Conservation (phyloP, 306 rosid species). For the Lathyrus aphaca region DNA sequence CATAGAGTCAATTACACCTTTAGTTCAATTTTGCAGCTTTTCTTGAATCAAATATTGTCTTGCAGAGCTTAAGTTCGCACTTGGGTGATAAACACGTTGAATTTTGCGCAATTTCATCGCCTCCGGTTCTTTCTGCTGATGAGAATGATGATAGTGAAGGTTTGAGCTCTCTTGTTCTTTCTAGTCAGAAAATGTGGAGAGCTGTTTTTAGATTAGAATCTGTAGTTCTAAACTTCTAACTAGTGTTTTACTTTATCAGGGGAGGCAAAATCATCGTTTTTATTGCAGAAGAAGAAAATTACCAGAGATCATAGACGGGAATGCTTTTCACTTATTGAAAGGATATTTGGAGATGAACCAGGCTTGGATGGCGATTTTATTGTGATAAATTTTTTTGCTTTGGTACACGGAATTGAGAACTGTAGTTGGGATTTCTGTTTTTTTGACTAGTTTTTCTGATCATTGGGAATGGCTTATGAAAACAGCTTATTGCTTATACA, state of each 20-base stretch:
- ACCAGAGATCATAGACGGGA: slow-evolving; percentile 58
- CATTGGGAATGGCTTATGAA: neutral
- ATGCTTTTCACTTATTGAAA: slow-evolving; percentile 63
- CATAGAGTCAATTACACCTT: slow-evolving; percentile 10
- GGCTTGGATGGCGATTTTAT: slow-evolving; percentile 69
- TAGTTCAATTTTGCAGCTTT: too few relatives aligned
- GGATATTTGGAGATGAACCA: slow-evolving; percentile 61
- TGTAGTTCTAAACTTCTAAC: slow-evolving; percentile 28
- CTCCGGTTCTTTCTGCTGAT: slow-evolving; percentile 62
- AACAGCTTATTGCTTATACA: too few relatives aligned
- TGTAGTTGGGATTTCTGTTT: slow-evolving; percentile 7
- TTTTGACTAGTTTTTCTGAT: slow-evolving; percentile 3
- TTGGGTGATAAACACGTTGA: slow-evolving; percentile 63
- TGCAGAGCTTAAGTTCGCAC: slow-evolving; percentile 61
- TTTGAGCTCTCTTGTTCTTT: slow-evolving; percentile 44
- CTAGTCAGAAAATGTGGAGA: slow-evolving; percentile 13
- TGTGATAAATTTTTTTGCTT: slow-evolving; percentile 79
- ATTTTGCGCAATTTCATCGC: slow-evolving; percentile 63
- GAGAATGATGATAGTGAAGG: slow-evolving; percentile 53
- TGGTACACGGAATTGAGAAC: slow-evolving; percentile 51
- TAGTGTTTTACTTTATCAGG: slow-evolving; percentile 49
- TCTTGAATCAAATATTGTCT: slow-evolving; percentile 32
- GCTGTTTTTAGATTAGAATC: slow-evolving; percentile 13
- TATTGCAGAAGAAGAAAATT: slow-evolving; percentile 55
- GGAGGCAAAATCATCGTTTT: slow-evolving; percentile 49